Base-by-base conservation (phyloP, 495 filamentous ascomycete genomes). In the Annulohypoxylon maeteangense region DNA sequence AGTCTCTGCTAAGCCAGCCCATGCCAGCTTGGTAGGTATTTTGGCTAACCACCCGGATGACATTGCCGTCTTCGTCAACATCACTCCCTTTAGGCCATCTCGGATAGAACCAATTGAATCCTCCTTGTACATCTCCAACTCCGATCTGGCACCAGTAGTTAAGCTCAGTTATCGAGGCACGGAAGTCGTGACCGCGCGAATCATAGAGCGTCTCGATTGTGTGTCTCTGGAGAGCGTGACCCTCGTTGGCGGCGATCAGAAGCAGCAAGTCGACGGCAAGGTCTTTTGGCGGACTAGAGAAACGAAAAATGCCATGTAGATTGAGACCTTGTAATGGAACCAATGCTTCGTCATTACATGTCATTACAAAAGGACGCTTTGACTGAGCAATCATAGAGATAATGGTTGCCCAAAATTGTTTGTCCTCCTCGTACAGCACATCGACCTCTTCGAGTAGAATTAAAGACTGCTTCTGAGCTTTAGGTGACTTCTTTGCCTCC, bases 101-200 rank as follows among this genome's bases (percentile, higher is more conserved):
- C 57, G 85, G 90, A 78, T 87, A 92, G 62, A 95, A 90, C 96
- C 96, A 99, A 57, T 95, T 93, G 23, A 97, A 84, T 1, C 95
- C 94, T 1, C 92, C 90, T 75, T 92, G 92, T 12, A 88, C 84
- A 72, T 96, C 95, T n/a, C 96, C 96, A 25, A 98, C 88, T 0
- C 88, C 94, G 79, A 98, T 93, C 79, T 98, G 95, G 74, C 96
- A 98, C 93, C 93, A 98, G 78, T 95, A 97, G 68, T 97, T 89
- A 10, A 99, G 83, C 54, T 99, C 93, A 65, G 87, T 90, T n/a
- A 98, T 88, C 0, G 90, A 89, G 27, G 88, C 92, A 20, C 96
- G 88, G 18, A 99, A 82, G 75, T 98, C 95, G 45, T 84, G 78
- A 1, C 83, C 73, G 25, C 90, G 89, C 0, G 88, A 86, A 47